Evolutionary conservation across 352 stramenopile genomes (phyloP).

Genomic region (Pythium dissotocum): DNA sequence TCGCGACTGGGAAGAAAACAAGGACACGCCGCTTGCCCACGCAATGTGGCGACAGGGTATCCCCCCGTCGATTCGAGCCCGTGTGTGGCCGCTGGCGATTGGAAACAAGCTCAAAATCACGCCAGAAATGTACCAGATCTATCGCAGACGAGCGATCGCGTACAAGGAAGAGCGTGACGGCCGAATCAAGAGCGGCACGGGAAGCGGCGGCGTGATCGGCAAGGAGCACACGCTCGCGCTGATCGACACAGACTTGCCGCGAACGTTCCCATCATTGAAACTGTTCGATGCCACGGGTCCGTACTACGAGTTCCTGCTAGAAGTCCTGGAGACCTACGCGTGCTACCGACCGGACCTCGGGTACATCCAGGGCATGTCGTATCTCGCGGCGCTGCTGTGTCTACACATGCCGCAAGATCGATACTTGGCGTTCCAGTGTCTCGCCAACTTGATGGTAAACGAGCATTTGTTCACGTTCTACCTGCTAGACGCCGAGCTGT

Average conservation of each 20-base stretch:
- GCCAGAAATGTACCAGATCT: slow-evolving; percentile 86
- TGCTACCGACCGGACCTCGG: slow-evolving; percentile 86
- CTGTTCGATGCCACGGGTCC: slow-evolving; percentile 75
- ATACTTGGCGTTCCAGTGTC: slow-evolving; percentile 82
- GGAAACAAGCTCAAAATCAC: slow-evolving; percentile 87
- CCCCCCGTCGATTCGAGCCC: slow-evolving; percentile 74
- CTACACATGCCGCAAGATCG: slow-evolving; percentile 84
- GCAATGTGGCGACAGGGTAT: slow-evolving; percentile 83
- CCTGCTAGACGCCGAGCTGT: slow-evolving; percentile 76
- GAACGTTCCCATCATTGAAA: slow-evolving; percentile 82
- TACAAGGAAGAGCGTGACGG: slow-evolving; percentile 62
- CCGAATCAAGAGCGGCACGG: slow-evolving; percentile 28
- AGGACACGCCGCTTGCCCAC: slow-evolving; percentile 71
- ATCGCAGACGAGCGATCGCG: slow-evolving; percentile 54
- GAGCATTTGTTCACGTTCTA: slow-evolving; percentile 91
- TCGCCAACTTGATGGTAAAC: slow-evolving; percentile 87
- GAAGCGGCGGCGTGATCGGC: slow-evolving; percentile 33
- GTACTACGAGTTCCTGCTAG: slow-evolving; percentile 74
- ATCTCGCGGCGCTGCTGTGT: slow-evolving; percentile 82
- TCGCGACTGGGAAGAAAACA: slow-evolving; percentile 74
- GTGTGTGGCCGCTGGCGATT: slow-evolving; percentile 84
- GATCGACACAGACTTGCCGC: slow-evolving; percentile 86
- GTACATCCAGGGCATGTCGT: slow-evolving; percentile 91
- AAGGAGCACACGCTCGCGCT: slow-evolving; percentile 78
- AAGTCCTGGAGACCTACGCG: slow-evolving; percentile 86